phyloP scores from a whole-genome alignment of 768 basidiomycete genomes.

The Infundibulicybe gibba region DNA sequence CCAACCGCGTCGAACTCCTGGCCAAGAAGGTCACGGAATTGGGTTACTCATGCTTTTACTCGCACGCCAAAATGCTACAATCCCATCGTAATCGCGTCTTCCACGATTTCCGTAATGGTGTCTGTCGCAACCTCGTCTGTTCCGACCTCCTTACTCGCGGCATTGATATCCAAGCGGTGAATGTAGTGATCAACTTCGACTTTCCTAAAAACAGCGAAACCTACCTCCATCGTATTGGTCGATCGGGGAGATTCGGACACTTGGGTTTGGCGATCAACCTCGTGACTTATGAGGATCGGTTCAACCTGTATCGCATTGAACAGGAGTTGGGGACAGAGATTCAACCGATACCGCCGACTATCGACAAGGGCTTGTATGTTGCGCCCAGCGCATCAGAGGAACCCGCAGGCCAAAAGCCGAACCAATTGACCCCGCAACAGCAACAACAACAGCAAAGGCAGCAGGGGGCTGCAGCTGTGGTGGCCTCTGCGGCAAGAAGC shows the following conservation, averaged over 20 bases:
- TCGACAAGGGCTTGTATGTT: conserved; percentile 92
- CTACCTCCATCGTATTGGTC: conserved; percentile 97
- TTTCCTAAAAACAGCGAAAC: conserved; percentile 99
- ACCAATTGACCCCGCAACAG: conserved; percentile 28
- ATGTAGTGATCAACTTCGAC: conserved; percentile 99
- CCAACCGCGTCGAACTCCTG: conserved; percentile 97
- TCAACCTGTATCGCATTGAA: conserved; percentile 97
- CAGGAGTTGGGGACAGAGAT: conserved; percentile 99
- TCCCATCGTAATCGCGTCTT: conserved; percentile 98
- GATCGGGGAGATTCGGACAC: conserved; percentile 96
- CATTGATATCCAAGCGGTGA: conserved; percentile 99
- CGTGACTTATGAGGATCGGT: conserved; percentile 97
- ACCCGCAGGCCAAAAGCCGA: conserved; percentile 27
- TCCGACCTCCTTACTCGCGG: conserved; percentile 96
- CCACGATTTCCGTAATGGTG: conserved; percentile 99
- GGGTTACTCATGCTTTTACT: conserved; percentile 99
- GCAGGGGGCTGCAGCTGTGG: conserved; percentile 15
- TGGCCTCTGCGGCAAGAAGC: conserved; percentile 17
- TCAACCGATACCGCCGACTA: conserved; percentile 86
- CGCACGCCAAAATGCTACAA: conserved; percentile 99
- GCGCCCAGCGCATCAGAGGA: conserved; percentile 61
- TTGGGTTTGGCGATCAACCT: conserved; percentile 96
- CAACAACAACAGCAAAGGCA: conserved; percentile 30
- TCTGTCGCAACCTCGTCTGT: conserved; percentile 98
- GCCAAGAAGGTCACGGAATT: conserved; percentile 99